Evolutionary conservation across 2,329 filamentous ascomycete species (phyloP).

Genomic region (Aureobasidium sp.): DNA sequence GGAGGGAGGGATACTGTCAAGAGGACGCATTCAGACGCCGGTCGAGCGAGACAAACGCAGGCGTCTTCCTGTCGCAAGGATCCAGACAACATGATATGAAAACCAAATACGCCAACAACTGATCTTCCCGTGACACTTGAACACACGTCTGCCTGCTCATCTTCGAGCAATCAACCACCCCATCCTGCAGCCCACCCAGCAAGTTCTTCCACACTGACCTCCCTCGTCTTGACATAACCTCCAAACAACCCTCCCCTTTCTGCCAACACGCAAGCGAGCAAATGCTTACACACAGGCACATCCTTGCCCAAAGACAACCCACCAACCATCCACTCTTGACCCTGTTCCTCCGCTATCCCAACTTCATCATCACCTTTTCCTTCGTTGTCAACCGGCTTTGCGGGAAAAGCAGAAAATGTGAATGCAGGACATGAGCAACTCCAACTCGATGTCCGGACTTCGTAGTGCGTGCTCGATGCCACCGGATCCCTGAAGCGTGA

Average conservation of each 20-base stretch:
- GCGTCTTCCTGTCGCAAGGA: not conserved
- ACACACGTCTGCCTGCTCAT: not conserved
- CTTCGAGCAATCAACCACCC: slow-evolving; percentile 22
- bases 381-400: slow-evolving; percentile 10
- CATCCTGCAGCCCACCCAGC: slow-evolving; percentile 56
- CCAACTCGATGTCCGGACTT: slow-evolving; percentile 69
- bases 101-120: not conserved
- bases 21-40: slow-evolving; percentile 1
- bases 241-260: slow-evolving; percentile 57
- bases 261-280: slow-evolving; percentile 72
- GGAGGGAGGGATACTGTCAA: not conserved
- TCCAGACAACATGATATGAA: slow-evolving; percentile 8
- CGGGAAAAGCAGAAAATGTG: slow-evolving; percentile 58
- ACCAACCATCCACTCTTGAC: slow-evolving; percentile 37
- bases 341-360: not conserved
- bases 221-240: slow-evolving; percentile 45
- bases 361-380: not conserved
- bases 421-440: slow-evolving; percentile 87
- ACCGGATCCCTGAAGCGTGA: slow-evolving; percentile 12
- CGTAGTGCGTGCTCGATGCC: slow-evolving; percentile 46
- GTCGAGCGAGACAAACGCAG: not conserved
- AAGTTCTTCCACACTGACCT: slow-evolving; percentile 55
- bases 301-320: slow-evolving; percentile 36
- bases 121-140: not conserved
- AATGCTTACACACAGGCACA: slow-evolving; percentile 69